These are phyloP conservation scores for Neofusicoccum sp. DNA, from an alignment of 2,329 filamentous ascomycete species.

Conservation along the genomic window DNA sequence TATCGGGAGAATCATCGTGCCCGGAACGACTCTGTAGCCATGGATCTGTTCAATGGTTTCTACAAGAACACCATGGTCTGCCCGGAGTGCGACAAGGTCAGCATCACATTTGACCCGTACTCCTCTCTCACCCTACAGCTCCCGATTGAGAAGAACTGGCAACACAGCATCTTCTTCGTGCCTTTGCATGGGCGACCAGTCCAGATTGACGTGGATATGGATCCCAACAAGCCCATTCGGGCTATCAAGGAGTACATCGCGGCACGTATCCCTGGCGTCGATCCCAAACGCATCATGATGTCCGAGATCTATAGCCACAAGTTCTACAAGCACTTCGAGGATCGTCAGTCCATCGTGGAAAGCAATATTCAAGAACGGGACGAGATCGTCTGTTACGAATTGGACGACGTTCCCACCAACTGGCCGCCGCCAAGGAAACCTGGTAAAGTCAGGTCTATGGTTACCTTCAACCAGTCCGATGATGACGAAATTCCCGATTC, in stretches of 20 bases:
- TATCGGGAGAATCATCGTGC: constrained; percentile 92
- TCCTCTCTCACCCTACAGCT: constrained; percentile 91
- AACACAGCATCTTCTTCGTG: constrained; percentile 72
- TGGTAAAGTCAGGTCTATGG: constrained; percentile 51
- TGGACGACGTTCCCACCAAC: constrained; percentile 80
- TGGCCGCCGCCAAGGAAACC: constrained; percentile 62
- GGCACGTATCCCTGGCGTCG: constrained; percentile 54
- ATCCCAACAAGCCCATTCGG: constrained; percentile 72
- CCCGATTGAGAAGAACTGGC: constrained; percentile 83
- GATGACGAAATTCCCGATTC: constrained; percentile 55
- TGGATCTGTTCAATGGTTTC: constrained; percentile 94
- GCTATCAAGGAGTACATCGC: constrained; percentile 66
- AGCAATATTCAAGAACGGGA: constrained; percentile 65
- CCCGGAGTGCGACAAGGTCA: constrained; percentile 88
- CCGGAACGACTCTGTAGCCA: constrained; percentile 92
- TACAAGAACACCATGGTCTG: constrained; percentile 98
- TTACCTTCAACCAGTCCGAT: constrained; percentile 50
- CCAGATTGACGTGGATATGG: constrained; percentile 75
- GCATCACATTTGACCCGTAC: constrained; percentile 98
- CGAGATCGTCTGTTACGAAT: constrained; percentile 72
- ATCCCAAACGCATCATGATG: constrained; percentile 68
- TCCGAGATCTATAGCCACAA: constrained; percentile 81
- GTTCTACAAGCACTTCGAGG: constrained; percentile 85
- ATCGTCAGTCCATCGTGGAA: constrained; percentile 66
- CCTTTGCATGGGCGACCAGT: constrained; percentile 73